phyloP scores from a whole-genome alignment of 139 green algal species.

The Tetradesmus lagerheimii region DNA sequence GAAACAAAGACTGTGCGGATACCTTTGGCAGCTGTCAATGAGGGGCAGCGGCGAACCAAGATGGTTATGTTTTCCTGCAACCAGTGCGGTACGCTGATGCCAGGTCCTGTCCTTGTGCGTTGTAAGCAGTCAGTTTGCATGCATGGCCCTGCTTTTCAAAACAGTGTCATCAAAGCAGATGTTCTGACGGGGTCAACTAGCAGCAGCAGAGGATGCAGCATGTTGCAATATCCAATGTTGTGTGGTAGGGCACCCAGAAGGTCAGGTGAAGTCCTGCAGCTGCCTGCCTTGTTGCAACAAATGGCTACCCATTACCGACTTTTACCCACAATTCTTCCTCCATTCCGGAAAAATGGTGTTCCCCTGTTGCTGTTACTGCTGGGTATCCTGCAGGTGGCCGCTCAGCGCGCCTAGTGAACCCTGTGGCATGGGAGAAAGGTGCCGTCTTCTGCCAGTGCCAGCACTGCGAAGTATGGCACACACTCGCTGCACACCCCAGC shows the following conservation, averaged over 20 bases:
- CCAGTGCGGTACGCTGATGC: conserved; percentile 63
- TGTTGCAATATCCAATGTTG: too few species aligned
- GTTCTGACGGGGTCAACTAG: too few species aligned
- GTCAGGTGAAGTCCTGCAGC: too few species aligned
- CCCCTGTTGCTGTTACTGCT: not conserved
- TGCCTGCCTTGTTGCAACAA: too few species aligned
- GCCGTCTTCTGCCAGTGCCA: conserved; percentile 70
- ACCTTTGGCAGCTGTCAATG: conserved; percentile 52
- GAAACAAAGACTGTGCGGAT: conserved; percentile 60
- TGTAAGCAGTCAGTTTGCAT: not conserved
- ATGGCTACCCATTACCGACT: too few species aligned
- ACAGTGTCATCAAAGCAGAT: too few species aligned
- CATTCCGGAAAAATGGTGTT: too few species aligned
- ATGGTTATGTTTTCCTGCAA: conserved; percentile 77
- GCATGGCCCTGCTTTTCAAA: too few species aligned
- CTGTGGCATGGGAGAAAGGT: conserved; percentile 73
- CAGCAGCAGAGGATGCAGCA: too few species aligned
- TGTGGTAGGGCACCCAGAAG: too few species aligned
- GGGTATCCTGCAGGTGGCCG: conserved; percentile 52
- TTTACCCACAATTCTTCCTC: too few species aligned
- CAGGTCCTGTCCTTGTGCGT: not conserved
- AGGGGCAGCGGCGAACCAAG: conserved; percentile 53
- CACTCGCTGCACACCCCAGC: conserved; percentile 57
- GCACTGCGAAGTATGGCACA: conserved; percentile 71
- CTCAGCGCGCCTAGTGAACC: conserved; percentile 69